Percentiles rank a stretch among this genome's conserved stretches.
Conservation (phyloP, 139 green algal species). For the Micromonas pusilla region DNA sequence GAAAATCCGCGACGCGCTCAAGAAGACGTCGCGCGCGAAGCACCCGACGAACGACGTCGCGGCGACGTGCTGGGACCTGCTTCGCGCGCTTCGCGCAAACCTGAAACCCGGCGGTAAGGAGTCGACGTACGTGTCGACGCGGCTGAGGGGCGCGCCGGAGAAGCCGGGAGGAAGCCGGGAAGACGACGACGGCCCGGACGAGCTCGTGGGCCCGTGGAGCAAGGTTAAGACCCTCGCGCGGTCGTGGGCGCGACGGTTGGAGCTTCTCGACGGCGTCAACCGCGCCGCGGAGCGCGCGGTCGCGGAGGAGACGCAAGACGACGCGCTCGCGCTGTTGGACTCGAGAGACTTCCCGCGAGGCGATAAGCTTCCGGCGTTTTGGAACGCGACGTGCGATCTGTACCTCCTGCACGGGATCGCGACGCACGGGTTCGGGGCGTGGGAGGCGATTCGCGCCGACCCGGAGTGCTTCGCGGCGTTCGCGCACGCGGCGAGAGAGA, state of each 20-base stretch:
- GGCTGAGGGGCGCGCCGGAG: too few species aligned
- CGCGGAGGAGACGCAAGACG: background rate
- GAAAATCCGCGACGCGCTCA: background rate
- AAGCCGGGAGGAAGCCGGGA: too few species aligned
- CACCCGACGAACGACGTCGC: background rate
- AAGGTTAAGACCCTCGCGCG: too few species aligned
- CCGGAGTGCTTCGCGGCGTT: too few species aligned
- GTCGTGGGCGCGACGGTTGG: background rate
- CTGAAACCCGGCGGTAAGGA: background rate
- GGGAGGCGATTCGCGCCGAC: background rate
- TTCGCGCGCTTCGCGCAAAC: background rate
- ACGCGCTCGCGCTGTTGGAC: background rate
- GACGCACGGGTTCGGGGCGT: background rate
- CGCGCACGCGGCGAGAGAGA: background rate
- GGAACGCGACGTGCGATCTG: background rate
- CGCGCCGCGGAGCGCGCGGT: background rate
- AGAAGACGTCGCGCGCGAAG: background rate
- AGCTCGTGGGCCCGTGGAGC: too few species aligned
- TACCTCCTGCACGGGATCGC: background rate
- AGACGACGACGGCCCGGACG: too few species aligned
- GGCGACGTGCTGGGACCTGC: background rate
- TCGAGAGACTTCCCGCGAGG: background rate
- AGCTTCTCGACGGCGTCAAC: background rate
- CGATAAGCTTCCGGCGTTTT: background rate
- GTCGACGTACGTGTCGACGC: background rate